Percentiles rank a stretch among this genome's conserved stretches.
phyloP scores from a whole-genome alignment of 768 basidiomycete genomes.

The Russula griseocarnosa region DNA sequence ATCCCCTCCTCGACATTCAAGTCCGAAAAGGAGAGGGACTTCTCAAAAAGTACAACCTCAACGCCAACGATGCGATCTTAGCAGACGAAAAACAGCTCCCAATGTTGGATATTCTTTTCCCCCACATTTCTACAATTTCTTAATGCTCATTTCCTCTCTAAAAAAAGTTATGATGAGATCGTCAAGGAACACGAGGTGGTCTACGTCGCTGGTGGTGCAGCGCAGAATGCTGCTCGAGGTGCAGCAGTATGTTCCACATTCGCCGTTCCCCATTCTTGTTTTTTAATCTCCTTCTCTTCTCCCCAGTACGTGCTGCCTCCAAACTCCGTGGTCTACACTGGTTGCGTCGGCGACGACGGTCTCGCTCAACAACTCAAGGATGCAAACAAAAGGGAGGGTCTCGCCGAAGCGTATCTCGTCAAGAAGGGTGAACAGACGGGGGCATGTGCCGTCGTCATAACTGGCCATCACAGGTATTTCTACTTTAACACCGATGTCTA shows the following conservation, averaged over 20 bases:
- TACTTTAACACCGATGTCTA: conserved; percentile 29
- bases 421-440: conserved; percentile 86
- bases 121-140: neutral
- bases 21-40: conserved; percentile 80
- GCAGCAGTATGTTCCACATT: conserved; percentile 69
- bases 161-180: conserved; percentile 80
- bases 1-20: conserved; percentile 96
- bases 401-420: conserved; percentile 85
- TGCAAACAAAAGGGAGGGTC: conserved; percentile 90
- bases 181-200: conserved; percentile 69
- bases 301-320: conserved; percentile 84
- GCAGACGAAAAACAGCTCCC: conserved; percentile 82
- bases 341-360: conserved; percentile 91
- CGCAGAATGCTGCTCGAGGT: conserved; percentile 94
- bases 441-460: conserved; percentile 94
- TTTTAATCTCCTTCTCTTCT: conserved; percentile 5
- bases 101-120: conserved; percentile 52
- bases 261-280: neutral
- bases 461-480: conserved; percentile 78
- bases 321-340: conserved; percentile 86
- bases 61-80: conserved; percentile 93
- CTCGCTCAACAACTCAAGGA: conserved; percentile 82
- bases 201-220: conserved; percentile 95
- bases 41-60: conserved; percentile 84
- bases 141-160: conserved; percentile 1